A percentile compares a stretch with the other conserved stretches of the same genome.
Conservation (phyloP, 2,329 filamentous ascomycete genomes). For the Achaetomium macrosporum region DNA sequence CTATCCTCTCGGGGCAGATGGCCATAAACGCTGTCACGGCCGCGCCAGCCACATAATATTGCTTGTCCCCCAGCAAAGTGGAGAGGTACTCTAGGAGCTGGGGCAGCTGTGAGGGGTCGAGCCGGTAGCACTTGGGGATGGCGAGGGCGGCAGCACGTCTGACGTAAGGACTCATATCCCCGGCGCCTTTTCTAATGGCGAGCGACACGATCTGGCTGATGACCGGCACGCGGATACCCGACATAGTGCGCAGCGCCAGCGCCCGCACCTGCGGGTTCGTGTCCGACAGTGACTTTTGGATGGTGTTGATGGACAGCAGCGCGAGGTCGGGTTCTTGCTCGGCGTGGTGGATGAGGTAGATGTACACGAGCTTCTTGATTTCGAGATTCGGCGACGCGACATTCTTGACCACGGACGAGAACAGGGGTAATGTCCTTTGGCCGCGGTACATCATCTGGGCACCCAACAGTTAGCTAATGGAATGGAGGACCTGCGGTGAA, state of each 20-base stretch:
- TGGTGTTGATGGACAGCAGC: constrained; percentile 94
- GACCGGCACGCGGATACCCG: constrained; percentile 90
- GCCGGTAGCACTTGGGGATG: constrained; percentile 89
- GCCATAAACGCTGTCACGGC: constrained; percentile 86
- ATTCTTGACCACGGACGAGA: constrained; percentile 98
- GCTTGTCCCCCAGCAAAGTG: constrained; percentile 76
- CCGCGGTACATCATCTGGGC: constrained; percentile 88
- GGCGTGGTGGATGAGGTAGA: constrained; percentile 94
- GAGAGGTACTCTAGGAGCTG: constrained; percentile 79
- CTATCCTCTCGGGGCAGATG: constrained; percentile 79
- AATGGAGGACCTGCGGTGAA: not conserved
- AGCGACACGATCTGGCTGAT: constrained; percentile 97
- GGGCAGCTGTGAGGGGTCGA: constrained; percentile 80
- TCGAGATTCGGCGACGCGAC: constrained; percentile 89
- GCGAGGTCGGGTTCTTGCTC: constrained; percentile 94
- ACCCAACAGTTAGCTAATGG: not conserved
- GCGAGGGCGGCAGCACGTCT: constrained; percentile 88
- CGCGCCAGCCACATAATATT: constrained; percentile 94
- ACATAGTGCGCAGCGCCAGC: constrained; percentile 93
- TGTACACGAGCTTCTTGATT: constrained; percentile 97
- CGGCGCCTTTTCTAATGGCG: constrained; percentile 88
- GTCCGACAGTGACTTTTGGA: constrained; percentile 95
- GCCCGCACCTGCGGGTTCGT: constrained; percentile 84
- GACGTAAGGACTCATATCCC: constrained; percentile 91
- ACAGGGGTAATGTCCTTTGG: constrained; percentile 84